Evolutionary conservation across 192 early-diverging fungal genomes (phyloP), one percentile per base, ranked within the genome.

Genomic region (Piromyces finnis): DNA sequence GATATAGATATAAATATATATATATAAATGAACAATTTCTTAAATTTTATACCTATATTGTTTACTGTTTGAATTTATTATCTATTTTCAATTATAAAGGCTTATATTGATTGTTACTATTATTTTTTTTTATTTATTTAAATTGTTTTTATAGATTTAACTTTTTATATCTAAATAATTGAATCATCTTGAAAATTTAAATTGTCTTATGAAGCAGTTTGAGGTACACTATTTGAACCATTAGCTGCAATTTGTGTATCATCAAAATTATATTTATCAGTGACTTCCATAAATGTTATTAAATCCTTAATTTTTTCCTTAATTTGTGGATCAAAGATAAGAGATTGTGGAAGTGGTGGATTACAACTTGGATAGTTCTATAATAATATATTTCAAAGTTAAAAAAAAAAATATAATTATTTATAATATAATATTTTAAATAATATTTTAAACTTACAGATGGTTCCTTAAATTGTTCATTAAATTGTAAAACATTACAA

Each of bases 401-500:
- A 14, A 14, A 22, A 51, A 22, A 22, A 14, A 5, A 51, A 22
- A 51, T 15, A 51, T 14, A 37, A 14, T 12, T 14, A 37, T 37
- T 37, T 14, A 14, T 14, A 37, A 51, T 51, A 51, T 22, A 22
- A 22, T 51, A 5, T 1, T 35, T 78, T n/a, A 82, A 16, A 16
- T 77, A 14, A 30, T 29, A 32, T 41, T 78, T 30, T 14, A 84
- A 30, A 79, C 78, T 68, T 77, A 90, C 89, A 84, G 89, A 85
- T 14, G 89, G 81, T n/a, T 89, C 88, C 81, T 92, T 88, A 83
- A 91, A 89, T 77, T 84, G 81, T 29, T 59, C 80, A 81, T 99
- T 96, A 28, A 87, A 86, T 29, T 86, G 87, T 77, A 98, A 83
- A 29, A 97, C 83, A 9, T 87, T 87, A 78, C 87, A 87, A 82